These are phyloP conservation scores for Vigna nakashimae DNA, from an alignment of 306 rosid genomes.

Conservation along the genomic window DNA sequence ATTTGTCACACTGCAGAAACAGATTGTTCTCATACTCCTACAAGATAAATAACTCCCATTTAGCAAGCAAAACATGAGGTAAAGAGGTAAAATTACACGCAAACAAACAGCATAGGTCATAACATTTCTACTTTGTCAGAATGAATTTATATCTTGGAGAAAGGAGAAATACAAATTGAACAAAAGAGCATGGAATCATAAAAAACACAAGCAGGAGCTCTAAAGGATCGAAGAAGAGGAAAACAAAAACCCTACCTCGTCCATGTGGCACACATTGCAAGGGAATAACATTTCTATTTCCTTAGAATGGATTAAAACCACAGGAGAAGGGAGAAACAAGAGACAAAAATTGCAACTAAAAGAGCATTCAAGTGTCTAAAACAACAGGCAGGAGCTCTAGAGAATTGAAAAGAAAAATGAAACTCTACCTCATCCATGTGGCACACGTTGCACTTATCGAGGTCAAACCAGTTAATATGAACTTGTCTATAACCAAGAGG, in stretches of 20 bases:
- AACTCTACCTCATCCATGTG: constrained; percentile 97
- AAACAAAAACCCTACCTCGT: constrained; percentile 67
- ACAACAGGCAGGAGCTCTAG: constrained; percentile 21
- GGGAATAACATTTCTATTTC: too few species aligned
- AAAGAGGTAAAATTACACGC: background rate
- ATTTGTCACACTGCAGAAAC: constrained; percentile 98
- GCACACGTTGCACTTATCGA: constrained; percentile 97
- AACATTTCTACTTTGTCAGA: constrained; percentile 36
- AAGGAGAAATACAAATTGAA: constrained; percentile 12
- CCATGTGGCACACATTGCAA: constrained; percentile 98
- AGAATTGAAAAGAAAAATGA: constrained; percentile 25
- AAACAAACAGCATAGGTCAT: constrained; percentile 12
- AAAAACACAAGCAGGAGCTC: constrained; percentile 20
- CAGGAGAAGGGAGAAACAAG: constrained; percentile 12
- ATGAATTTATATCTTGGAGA: background rate
- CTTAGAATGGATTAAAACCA: background rate
- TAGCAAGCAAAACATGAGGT: constrained; percentile 38
- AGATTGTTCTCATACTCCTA: constrained; percentile 94
- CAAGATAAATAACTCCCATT: constrained; percentile 46
- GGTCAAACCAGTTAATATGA: constrained; percentile 99
- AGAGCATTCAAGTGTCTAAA: constrained; percentile 1
- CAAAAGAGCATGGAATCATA: constrained; percentile 26
- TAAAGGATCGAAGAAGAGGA: constrained; percentile 31
- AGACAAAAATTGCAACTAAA: constrained; percentile 19
- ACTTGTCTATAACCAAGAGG: constrained; percentile 94